A percentile compares a stretch with the other conserved stretches of the same genome.
phyloP scores from a whole-genome alignment of 202 grass and related monocot species.

The Musa balbisiana region DNA sequence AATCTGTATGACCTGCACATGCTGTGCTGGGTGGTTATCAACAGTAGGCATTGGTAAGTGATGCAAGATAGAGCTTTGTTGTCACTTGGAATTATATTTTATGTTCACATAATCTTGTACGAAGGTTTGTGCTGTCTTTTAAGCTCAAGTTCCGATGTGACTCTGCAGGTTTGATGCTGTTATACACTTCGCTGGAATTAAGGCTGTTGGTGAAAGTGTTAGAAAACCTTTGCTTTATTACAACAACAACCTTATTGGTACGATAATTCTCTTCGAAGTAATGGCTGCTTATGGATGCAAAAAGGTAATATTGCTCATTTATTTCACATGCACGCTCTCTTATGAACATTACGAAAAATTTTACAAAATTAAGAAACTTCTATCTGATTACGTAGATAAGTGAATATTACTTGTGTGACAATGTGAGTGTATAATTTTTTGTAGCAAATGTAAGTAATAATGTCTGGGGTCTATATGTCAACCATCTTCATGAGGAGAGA shows the following conservation, averaged over 20 bases:
- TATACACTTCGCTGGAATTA: slow-evolving; percentile 20
- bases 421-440: too few species aligned
- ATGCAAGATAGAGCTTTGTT: background rate
- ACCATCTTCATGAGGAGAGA: too few species aligned
- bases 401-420: too few species aligned
- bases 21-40: background rate
- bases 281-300: slow-evolving; percentile 94
- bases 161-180: slow-evolving; percentile 83
- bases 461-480: too few species aligned
- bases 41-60: background rate
- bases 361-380: background rate
- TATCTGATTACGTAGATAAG: background rate
- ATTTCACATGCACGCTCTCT: background rate
- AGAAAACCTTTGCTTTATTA: slow-evolving; percentile 13
- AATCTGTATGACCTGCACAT: background rate
- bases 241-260: slow-evolving; percentile 11
- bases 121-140: background rate
- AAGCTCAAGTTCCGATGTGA: background rate
- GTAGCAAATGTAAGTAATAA: too few species aligned
- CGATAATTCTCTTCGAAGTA: slow-evolving; percentile 66
- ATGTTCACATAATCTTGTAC: background rate
- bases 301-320: slow-evolving; percentile 36
- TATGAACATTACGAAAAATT: too few species aligned
- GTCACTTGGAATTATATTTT: background rate
- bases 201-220: slow-evolving; percentile 13